Evolutionary conservation across 2,329 filamentous ascomycete genomes (phyloP).

Genomic region (Ophiostoma ips): DNA sequence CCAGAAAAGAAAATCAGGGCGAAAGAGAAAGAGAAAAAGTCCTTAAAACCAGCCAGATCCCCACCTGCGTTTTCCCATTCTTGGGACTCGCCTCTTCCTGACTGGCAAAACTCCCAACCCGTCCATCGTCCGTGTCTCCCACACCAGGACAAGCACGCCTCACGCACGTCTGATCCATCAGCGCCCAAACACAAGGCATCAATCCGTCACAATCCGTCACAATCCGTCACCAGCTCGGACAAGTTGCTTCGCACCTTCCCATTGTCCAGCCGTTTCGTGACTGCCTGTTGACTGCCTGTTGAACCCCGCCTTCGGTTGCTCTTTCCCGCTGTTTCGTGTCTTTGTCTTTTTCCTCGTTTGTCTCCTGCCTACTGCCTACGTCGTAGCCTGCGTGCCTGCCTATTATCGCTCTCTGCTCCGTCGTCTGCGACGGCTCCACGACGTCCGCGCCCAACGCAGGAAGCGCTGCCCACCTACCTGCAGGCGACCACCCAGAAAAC

Average conservation of each 20-base stretch:
- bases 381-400: neutral
- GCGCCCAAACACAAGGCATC: constrained; percentile 5
- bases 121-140: neutral
- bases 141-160: too few relatives aligned
- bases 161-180: neutral
- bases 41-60: constrained; percentile 7
- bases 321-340: neutral
- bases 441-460: constrained; percentile 5
- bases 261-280: neutral
- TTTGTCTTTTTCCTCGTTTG: neutral
- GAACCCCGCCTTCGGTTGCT: neutral
- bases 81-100: neutral
- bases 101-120: neutral
- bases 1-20: neutral
- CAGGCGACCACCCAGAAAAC: neutral
- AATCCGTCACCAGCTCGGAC: neutral
- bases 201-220: too few relatives aligned
- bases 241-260: neutral
- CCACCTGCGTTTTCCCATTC: constrained; percentile 6
- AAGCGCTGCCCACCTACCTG: constrained; percentile 1
- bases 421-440: constrained; percentile 2
- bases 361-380: neutral
- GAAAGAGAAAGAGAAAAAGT: neutral
- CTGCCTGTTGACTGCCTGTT: neutral
- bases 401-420: neutral